Evolutionary conservation across 176 grass and related monocot genomes (phyloP).

Genomic region (Themeda triandra): DNA sequence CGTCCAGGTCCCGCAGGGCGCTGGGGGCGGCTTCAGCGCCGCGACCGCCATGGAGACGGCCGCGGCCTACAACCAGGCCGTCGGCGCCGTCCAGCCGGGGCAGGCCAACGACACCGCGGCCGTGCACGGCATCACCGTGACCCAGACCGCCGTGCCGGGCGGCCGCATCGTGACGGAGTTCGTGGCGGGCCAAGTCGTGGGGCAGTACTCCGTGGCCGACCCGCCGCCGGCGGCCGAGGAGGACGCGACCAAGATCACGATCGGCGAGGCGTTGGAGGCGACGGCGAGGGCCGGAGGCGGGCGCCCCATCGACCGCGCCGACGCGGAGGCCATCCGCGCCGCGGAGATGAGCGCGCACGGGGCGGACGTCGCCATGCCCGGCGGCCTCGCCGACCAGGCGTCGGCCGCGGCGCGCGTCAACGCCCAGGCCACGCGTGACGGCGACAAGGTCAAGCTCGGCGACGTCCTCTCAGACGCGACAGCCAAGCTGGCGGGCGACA

Average conservation of each 20-base stretch:
- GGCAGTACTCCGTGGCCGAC: conserved; percentile 38
- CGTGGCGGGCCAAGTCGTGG: conserved; percentile 51
- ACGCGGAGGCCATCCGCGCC: conserved; percentile 66
- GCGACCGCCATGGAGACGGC: conserved; percentile 66
- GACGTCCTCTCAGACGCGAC: conserved; percentile 65
- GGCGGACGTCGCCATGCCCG: conserved; percentile 1
- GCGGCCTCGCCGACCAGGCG: conserved; percentile 51
- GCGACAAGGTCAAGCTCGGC: conserved; percentile 52
- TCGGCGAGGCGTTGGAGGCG: conserved; percentile 67
- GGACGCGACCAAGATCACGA: conserved; percentile 50
- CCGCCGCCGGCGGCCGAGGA: not conserved
- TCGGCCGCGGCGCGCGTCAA: conserved; percentile 44
- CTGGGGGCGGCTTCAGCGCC: conserved; percentile 28
- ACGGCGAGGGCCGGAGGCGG: conserved; percentile 25
- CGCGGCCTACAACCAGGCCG: conserved; percentile 48
- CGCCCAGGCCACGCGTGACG: conserved; percentile 25
- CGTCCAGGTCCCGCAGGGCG: conserved; percentile 24
- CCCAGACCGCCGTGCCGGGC: conserved; percentile 49
- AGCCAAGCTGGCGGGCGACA: conserved; percentile 47
- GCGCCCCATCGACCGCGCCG: conserved; percentile 47
- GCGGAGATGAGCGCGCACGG: conserved; percentile 47
- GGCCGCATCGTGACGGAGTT: conserved; percentile 64
- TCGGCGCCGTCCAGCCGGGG: conserved; percentile 35
- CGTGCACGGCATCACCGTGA: conserved; percentile 40
- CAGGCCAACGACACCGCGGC: conserved; percentile 41